Conservation (phyloP, 2,329 filamentous ascomycete species). For the Claviceps maximensis region DNA sequence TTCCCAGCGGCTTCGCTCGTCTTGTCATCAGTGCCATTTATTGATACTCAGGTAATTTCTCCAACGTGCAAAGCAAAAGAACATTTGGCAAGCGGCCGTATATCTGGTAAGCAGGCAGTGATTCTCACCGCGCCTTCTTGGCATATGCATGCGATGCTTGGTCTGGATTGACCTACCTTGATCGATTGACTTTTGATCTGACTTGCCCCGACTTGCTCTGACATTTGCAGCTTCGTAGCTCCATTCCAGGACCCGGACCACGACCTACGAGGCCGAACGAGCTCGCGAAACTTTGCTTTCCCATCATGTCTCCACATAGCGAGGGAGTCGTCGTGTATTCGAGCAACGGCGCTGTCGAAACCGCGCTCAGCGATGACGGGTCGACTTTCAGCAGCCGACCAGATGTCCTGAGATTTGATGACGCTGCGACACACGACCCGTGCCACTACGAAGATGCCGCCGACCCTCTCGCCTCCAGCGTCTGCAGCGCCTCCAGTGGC, state of each 20-base stretch:
- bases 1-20: background rate
- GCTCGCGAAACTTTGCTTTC: background rate
- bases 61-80: background rate
- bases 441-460: constrained; percentile 2
- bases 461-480: background rate
- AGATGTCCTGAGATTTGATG: too few relatives aligned
- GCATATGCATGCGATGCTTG: background rate
- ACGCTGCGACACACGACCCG: background rate
- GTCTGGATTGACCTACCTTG: background rate
- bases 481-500: background rate
- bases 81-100: background rate
- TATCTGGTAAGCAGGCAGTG: background rate
- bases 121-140: background rate
- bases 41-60: too few relatives aligned
- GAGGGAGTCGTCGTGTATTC: constrained; percentile 17
- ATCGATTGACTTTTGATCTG: too few relatives aligned
- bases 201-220: background rate
- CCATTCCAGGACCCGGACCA: background rate
- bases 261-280: background rate
- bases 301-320: constrained; percentile 22
- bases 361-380: constrained; percentile 6
- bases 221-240: background rate
- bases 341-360: constrained; percentile 13
- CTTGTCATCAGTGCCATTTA: too few relatives aligned
- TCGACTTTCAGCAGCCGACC: background rate